Base-by-base conservation (phyloP, 2,329 filamentous ascomycete genomes). In the Periconia sp. region DNA sequence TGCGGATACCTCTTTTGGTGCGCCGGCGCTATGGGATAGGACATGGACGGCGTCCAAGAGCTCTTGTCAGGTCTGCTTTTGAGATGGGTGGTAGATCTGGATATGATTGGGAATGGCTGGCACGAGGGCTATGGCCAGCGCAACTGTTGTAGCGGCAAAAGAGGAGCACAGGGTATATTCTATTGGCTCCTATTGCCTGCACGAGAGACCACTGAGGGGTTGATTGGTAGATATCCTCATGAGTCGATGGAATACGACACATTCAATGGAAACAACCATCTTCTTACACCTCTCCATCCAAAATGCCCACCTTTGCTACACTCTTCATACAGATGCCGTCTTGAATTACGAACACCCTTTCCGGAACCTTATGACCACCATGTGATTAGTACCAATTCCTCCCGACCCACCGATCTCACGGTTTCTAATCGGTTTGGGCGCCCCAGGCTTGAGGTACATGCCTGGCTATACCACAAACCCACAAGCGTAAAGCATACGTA, bases 1-100 rank as follows among this genome's bases (percentile, higher is more conserved):
- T 37, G 54, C 56, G 61, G 43, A 63, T 62, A 63, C 58, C 56
- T 56, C 23, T 52, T 49, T 37, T 43, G 46, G 54, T 57, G 54
- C 46, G 49, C 51, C 44, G 56, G 59, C 57, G 56, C 57, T 56
- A 50, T 16, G 36, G 54, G 50, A 43, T 57, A 47, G 42, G 19
- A 25, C 37, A n/a, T 43, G 40, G 51, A 48, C 44, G 57, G 55
- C 22, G 42, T 52, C 42, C 21, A 30, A 34, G 39, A n/a, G n/a
- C n/a, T n/a, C n/a, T n/a, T n/a, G n/a, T n/a, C n/a, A n/a, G n/a
- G n/a, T n/a, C n/a, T n/a, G n/a, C n/a, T n/a, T n/a, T n/a, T n/a
- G n/a, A n/a, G n/a, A n/a, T n/a, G n/a, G n/a, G n/a, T n/a, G n/a
- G n/a, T n/a, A n/a, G n/a, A 16, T 36, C 30, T 46, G 43, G 35